Evolutionary conservation across 1,284 basidiomycete species (phyloP).

Genomic region (Sporisorium graminicola): DNA sequence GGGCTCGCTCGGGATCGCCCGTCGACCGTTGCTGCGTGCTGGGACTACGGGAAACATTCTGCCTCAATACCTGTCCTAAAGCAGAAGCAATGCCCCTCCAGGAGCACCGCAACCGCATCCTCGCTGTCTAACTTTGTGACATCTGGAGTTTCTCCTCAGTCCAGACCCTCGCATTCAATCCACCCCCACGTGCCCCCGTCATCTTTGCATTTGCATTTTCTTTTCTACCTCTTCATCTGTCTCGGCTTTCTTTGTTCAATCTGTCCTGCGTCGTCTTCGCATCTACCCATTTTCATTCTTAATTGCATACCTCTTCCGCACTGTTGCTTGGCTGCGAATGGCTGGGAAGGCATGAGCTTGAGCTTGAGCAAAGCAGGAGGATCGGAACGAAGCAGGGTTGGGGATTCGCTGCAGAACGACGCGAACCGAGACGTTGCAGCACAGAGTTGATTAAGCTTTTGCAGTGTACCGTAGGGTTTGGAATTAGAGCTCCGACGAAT

Average conservation of each 20-base stretch:
- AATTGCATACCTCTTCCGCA: background rate
- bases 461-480: background rate
- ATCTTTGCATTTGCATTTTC: constrained; percentile 3
- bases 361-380: background rate
- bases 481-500: constrained; percentile 22
- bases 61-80: constrained; percentile 16
- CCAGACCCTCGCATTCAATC: background rate
- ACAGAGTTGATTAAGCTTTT: background rate
- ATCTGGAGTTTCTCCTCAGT: too few species aligned
- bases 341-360: background rate
- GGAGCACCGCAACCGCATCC: background rate
- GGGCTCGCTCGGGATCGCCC: constrained; percentile 20
- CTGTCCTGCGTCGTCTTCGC: background rate
- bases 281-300: background rate
- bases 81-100: background rate
- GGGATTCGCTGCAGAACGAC: background rate
- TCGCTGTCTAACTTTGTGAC: too few species aligned
- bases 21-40: constrained; percentile 43
- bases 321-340: background rate
- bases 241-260: background rate
- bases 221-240: background rate
- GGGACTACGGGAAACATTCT: constrained; percentile 47
- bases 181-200: background rate
- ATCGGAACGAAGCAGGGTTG: background rate
- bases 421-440: too few species aligned